A percentile compares a stretch with the other conserved stretches of the same genome.
Evolutionary conservation across 2,329 filamentous ascomycete species (phyloP).

Genomic region (Chaetothyriales sp.): DNA sequence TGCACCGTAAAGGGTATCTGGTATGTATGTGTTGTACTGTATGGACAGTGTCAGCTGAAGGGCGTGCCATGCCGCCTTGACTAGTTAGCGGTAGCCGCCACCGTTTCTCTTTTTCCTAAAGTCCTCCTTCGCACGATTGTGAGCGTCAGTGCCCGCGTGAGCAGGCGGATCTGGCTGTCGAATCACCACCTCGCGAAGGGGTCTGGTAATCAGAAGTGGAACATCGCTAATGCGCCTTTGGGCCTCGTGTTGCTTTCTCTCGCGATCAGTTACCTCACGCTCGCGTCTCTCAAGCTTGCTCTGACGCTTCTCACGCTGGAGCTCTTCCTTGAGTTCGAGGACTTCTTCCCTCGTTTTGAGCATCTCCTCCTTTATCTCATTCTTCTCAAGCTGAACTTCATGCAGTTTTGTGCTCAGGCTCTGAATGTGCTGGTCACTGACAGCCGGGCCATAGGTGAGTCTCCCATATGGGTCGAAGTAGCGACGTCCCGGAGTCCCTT

Average conservation of each 20-base stretch:
- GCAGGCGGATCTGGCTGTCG: slow-evolving; percentile 4
- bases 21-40: not conserved
- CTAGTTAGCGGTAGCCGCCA: not conserved
- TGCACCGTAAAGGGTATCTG: slow-evolving; percentile 5
- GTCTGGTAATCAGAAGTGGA: slow-evolving; percentile 4
- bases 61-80: not conserved
- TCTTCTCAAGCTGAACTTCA: slow-evolving; percentile 6
- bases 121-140: slow-evolving; percentile 11
- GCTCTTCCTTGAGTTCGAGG: slow-evolving; percentile 4
- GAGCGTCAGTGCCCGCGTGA: slow-evolving; percentile 1
- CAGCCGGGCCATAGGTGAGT: not conserved
- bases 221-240: slow-evolving; percentile 3
- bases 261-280: slow-evolving; percentile 3
- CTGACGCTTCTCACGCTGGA: slow-evolving; percentile 7
- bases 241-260: slow-evolving; percentile 4
- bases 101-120: slow-evolving; percentile 2
- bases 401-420: slow-evolving; percentile 3
- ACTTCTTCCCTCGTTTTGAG: slow-evolving; percentile 4
- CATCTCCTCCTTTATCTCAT: slow-evolving; percentile 8
- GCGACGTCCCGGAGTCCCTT: not conserved
- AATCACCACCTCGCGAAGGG: slow-evolving; percentile 7
- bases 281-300: slow-evolving; percentile 10
- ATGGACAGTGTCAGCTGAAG: not conserved
- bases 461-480: not conserved
- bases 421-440: slow-evolving; percentile 4